Evolutionary conservation across 2,329 filamentous ascomycete species (phyloP), one percentile per base, ranked within the genome.

Genomic region (Coniella vitis): DNA sequence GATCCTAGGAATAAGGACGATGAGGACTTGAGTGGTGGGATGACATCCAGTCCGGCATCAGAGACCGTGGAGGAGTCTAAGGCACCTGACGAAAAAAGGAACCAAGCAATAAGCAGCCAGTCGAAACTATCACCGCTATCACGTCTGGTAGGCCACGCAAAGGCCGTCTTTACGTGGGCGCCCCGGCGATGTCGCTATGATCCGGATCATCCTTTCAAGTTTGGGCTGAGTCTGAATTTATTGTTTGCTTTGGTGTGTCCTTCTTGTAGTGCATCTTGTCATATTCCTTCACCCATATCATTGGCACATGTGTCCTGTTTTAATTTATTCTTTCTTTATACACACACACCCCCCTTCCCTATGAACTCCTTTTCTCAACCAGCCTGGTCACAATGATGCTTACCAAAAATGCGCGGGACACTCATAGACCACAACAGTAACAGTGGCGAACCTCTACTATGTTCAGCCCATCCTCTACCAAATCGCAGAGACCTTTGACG

Each of bases 381-480:
- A 5, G 22, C 32, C 12, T n/a, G n/a, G n/a, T n/a, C n/a, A 22
- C 4, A n/a, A 3, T 16, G 10, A 14, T 21, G 5, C 37, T 31
- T 16, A 12, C 38, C n/a, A n/a, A 9, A 21, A 31, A 20, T n/a
- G 12, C 29, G 3, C 3, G n/a, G n/a, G n/a, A 42, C 20, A 16
- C 22, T 5, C 3, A 39, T 19, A 79, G 76, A 66, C 76, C 3
- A 68, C 69, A 0, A 75, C 81, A 4, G 81, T 88, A 56, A 87
- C 84, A 1, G 87, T 90, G 7, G 86, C 86, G 16, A 90, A 90
- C 57, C 69, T 91, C 3, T 91, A 91, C 67, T 90, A 91, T 65
- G 87, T 78, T 51, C 86, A 90, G 58, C 86, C 87, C 0, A 86
- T 91, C 40, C 69, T 91, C 20, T 88, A 90, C 60, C 78, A 86